These are phyloP conservation scores for Chalara sp. DNA, from an alignment of 2,329 filamentous ascomycete species.

Conservation along the genomic window DNA sequence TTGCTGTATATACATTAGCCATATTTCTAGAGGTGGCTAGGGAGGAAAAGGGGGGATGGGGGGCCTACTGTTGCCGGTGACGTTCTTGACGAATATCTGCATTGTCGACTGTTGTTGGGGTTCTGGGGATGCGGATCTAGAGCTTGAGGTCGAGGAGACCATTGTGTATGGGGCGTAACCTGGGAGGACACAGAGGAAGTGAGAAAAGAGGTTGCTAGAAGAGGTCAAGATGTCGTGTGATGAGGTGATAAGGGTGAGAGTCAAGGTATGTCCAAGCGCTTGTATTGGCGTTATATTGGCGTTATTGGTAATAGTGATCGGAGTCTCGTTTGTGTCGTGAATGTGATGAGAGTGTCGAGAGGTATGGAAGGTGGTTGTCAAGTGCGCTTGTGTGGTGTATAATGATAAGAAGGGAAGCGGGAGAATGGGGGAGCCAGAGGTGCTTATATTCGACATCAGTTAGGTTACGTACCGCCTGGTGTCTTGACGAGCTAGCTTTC, in stretches of 20 bases:
- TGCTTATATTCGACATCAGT: neutral
- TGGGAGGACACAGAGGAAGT: neutral
- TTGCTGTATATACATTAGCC: slow-evolving; percentile 35
- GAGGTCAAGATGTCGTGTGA: neutral
- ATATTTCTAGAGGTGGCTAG: slow-evolving; percentile 5
- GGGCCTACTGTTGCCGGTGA: slow-evolving; percentile 50
- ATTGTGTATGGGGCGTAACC: neutral
- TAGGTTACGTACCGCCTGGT: neutral
- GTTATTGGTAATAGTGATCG: neutral
- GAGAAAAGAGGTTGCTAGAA: too few relatives aligned
- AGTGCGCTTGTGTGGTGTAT: neutral
- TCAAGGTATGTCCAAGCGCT: neutral
- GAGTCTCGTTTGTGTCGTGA: neutral
- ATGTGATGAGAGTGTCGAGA: neutral
- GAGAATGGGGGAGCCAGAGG: neutral
- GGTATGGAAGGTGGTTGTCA: neutral
- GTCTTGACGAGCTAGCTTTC: neutral
- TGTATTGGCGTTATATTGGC: neutral
- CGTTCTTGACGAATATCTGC: slow-evolving; percentile 55
- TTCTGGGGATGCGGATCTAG: slow-evolving; percentile 31
- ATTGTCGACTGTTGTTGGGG: slow-evolving; percentile 42
- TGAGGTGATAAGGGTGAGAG: neutral
- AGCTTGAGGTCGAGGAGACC: neutral
- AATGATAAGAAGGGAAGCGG: neutral
- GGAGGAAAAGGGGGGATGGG: neutral